phyloP scores from a whole-genome alignment of 495 filamentous ascomycete species.

The Penicillium steckii region DNA sequence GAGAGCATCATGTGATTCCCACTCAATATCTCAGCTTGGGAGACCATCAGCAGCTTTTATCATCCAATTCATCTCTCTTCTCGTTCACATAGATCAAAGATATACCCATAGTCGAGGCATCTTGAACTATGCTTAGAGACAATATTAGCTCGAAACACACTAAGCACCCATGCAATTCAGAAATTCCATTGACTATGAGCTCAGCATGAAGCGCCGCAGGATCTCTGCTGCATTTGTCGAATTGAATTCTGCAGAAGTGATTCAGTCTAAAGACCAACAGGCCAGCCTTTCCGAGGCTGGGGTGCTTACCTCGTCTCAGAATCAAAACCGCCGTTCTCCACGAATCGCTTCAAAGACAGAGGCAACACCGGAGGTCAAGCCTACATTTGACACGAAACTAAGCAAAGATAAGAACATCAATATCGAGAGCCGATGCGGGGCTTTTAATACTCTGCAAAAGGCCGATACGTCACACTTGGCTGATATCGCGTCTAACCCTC shows the following conservation, averaged over 20 bases:
- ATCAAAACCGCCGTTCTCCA: neutral
- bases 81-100: neutral
- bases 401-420: neutral
- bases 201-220: neutral
- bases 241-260: constrained; percentile 3
- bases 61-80: neutral
- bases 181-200: neutral
- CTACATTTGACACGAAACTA: neutral
- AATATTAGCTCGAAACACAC: neutral
- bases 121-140: neutral
- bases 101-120: neutral
- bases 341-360: neutral
- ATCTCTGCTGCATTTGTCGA: constrained; percentile 3
- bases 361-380: neutral
- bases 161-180: neutral
- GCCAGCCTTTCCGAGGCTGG: neutral
- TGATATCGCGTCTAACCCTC: neutral
- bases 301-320: neutral
- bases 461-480: constrained; percentile 1
- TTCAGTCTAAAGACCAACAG: constrained; percentile 3
- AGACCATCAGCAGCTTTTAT: neutral
- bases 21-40: neutral
- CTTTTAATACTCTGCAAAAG: neutral
- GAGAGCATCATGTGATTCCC: constrained; percentile 10
- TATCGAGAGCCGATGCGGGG: neutral